These are phyloP conservation scores for Hypoxylon sp. DNA, from an alignment of 2,329 filamentous ascomycete genomes.

Conservation along the genomic window DNA sequence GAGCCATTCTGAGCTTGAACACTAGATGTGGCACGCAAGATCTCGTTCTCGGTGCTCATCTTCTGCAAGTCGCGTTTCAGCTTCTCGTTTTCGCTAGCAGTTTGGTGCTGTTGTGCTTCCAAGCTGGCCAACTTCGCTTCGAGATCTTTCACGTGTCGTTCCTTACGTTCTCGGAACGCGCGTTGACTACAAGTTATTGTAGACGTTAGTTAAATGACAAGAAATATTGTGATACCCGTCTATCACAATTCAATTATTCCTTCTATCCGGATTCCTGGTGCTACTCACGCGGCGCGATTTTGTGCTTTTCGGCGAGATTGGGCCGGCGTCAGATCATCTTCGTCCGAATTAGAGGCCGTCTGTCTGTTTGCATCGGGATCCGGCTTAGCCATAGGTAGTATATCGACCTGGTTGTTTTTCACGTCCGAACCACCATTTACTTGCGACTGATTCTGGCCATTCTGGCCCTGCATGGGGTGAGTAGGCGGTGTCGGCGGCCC, in stretches of 20 bases:
- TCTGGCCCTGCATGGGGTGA: conserved; percentile 53
- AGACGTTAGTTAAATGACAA: conserved; percentile 18
- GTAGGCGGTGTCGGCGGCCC: conserved; percentile 69
- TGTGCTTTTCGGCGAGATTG: conserved; percentile 73
- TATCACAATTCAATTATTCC: conserved; percentile 9
- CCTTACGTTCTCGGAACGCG: conserved; percentile 95
- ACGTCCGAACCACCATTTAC: conserved; percentile 43
- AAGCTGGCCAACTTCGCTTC: conserved; percentile 86
- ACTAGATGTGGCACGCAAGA: conserved; percentile 83
- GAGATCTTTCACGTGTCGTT: conserved; percentile 92
- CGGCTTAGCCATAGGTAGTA: conserved; percentile 56
- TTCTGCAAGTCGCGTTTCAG: conserved; percentile 87
- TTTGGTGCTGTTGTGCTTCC: conserved; percentile 78
- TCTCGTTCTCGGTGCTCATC: conserved; percentile 91
- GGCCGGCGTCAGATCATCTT: conserved; percentile 69
- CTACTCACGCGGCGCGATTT: conserved; percentile 72
- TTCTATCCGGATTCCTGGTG: background rate
- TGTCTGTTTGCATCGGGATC: conserved; percentile 59
- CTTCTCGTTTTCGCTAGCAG: conserved; percentile 87
- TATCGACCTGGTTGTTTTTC: conserved; percentile 52
- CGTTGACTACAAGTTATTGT: conserved; percentile 76
- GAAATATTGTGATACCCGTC: conserved; percentile 6
- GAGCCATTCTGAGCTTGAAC: conserved; percentile 55
- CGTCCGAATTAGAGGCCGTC: conserved; percentile 68
- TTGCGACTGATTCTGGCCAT: conserved; percentile 49